These are phyloP conservation scores for Eimeria necatrix DNA, from an alignment of 169 alveolate species.

Conservation along the genomic window DNA sequence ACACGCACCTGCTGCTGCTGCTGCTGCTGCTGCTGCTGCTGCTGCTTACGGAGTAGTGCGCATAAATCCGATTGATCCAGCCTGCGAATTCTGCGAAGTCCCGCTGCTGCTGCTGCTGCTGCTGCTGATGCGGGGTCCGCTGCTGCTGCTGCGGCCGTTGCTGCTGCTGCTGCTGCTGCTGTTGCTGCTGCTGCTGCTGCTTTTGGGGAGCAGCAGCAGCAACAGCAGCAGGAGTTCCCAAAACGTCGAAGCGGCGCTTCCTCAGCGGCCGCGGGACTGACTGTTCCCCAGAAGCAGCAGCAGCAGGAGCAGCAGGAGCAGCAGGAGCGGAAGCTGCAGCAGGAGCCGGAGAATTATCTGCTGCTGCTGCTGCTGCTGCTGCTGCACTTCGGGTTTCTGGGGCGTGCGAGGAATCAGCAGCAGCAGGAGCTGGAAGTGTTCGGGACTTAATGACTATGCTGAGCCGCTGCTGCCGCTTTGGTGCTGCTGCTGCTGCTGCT, in stretches of 20 bases:
- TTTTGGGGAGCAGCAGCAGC: background rate
- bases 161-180: background rate
- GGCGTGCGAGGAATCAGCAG: background rate
- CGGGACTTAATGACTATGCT: background rate
- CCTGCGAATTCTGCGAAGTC: background rate
- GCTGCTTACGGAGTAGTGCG: background rate
- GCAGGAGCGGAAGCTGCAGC: background rate
- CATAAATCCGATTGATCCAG: background rate
- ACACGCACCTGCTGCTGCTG: background rate
- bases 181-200: slow-evolving; percentile 5
- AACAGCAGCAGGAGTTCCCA: background rate
- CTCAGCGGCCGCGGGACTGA: background rate
- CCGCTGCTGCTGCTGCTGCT: slow-evolving; percentile 23
- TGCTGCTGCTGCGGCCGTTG: background rate
- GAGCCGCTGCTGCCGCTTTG: background rate
- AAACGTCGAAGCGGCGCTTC: slow-evolving; percentile 11
- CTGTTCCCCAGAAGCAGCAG: background rate
- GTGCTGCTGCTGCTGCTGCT: background rate
- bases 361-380: slow-evolving; percentile 14
- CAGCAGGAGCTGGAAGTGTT: background rate
- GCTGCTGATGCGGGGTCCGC: background rate
- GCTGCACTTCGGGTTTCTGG: background rate
- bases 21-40: slow-evolving; percentile 13
- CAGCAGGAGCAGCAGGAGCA: background rate
- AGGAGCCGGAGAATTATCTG: background rate